Evolutionary conservation across 192 early-diverging fungal genomes (phyloP).

Genomic region (Podila epicladia): DNA sequence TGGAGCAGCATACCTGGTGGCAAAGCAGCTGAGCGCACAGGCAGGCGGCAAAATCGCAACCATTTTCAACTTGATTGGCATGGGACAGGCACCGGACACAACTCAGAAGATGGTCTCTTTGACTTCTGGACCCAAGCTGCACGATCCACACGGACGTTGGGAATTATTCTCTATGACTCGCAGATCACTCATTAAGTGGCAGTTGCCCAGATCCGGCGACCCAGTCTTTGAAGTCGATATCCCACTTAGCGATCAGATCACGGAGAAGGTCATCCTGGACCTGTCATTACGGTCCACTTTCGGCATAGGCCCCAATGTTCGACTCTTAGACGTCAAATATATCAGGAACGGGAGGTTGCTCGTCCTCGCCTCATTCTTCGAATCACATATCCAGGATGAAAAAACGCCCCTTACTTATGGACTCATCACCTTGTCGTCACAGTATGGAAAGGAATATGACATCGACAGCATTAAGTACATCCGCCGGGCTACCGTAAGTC

Average conservation of each 20-base stretch:
- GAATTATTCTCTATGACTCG: constrained; percentile 37
- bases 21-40: constrained; percentile 15
- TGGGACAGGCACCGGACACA: constrained; percentile 19
- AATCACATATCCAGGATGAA: neutral
- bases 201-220: constrained; percentile 34
- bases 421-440: constrained; percentile 27
- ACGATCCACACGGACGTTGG: constrained; percentile 41
- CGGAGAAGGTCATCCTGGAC: constrained; percentile 25
- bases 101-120: constrained; percentile 29
- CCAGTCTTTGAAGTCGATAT: constrained; percentile 16
- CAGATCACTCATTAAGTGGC: constrained; percentile 31
- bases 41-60: constrained; percentile 22
- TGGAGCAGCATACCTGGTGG: constrained; percentile 11
- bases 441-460: constrained; percentile 19
- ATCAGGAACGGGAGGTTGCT: constrained; percentile 39
- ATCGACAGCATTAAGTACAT: constrained; percentile 43
- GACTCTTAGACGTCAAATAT: constrained; percentile 34
- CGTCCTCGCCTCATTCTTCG: constrained; percentile 34
- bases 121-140: constrained; percentile 45
- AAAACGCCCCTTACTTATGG: constrained; percentile 27
- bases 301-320: constrained; percentile 28
- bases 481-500: constrained; percentile 32
- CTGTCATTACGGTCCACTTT: constrained; percentile 14
- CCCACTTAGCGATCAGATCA: constrained; percentile 24
- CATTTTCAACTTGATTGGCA: constrained; percentile 38